Base-by-base conservation (phyloP, 2,329 filamentous ascomycete genomes). In the Apiospora marii region DNA sequence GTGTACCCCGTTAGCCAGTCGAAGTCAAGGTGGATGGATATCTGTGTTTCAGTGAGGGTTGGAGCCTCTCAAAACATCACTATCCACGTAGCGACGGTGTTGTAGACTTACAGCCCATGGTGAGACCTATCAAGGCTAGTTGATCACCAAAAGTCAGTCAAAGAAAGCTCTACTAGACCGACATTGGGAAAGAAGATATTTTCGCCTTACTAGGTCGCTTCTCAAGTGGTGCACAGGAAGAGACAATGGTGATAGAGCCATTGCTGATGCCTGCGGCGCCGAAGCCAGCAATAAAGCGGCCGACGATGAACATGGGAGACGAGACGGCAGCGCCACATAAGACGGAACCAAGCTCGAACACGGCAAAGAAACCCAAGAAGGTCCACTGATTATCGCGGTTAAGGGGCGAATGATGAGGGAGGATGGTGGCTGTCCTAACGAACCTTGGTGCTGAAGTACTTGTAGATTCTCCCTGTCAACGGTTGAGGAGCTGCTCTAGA, bases 331-430 rank as follows among this genome's bases (percentile, higher is more conserved):
- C 30, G 77, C 73, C 86, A 72, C 86, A 87, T 12, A 88, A 77
- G 4, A 87, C 72, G 3, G 82, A 84, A 0, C 86, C 86, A 0
- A 86, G 61, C 74, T 87, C 85, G 71, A 88, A 87, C 13, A 85
- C n/a, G n/a, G 73, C 10, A 78, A 82, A 71, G 72, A 46, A 37
- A 0, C n/a, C n/a, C n/a, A 71, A 19, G 48, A 77, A 79, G 0
- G 71, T 72, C 8, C 53, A 74, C 74, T 84, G 81, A 24, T 30
- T n/a, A n/a, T n/a, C n/a, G n/a, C n/a, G n/a, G n/a, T n/a, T n/a
- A n/a, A n/a, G n/a, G n/a, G n/a, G n/a, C n/a, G n/a, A n/a, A n/a
- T n/a, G n/a, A n/a, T n/a, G n/a, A n/a, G n/a, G n/a, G n/a, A n/a
- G n/a, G n/a, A n/a, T n/a, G n/a, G n/a, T n/a, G n/a, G n/a, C n/a